Base-by-base conservation (phyloP, 208 protist species). In the Tritrichomonas foetus region DNA sequence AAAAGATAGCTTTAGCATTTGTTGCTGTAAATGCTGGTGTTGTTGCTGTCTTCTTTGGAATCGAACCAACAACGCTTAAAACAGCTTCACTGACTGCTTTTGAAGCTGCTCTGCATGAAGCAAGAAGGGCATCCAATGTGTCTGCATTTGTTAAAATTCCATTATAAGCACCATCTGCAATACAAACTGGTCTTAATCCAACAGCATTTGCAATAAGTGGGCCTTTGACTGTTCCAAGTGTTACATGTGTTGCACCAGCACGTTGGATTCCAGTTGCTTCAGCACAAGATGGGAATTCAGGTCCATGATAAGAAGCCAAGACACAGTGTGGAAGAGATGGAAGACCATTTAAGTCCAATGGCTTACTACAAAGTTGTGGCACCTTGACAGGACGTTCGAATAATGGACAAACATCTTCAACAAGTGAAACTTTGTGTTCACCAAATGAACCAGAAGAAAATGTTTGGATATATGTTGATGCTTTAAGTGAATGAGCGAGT, bases 401-500 rank as follows among this genome's bases (percentile, higher is more conserved):
- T 14, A 89, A 49, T 39, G 41, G 78, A 39, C 53, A 1, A 57
- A 89, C 27, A 30, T 89, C 78, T 20, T 53, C 41, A 49, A 89
- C 30, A 25, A 39, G 0, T 14, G 44, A 3, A n/a, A 89, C 41
- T 22, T 61, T 61, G 0, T 61, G 13, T 39, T 53, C 78, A 30
- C 27, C 5, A n/a, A 89, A 89, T 47, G 78, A 8, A 61, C 78
- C 78, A 89, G 78, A 8, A 39, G 41, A 16, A 47, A 89, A 89
- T 57, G 78, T 89, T 47, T 89, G 78, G 41, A 89, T 89, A 49
- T 89, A 89, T 14, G 44, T 39, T 27, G 33, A 44, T 57, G 78
- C 78, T 14, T 47, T 47, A 14, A 89, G 47, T 27, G 14, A 33
- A 8, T 53, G 14, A 49, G 47, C 44, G 16, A 89, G 47, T 30